Evolutionary conservation across 2,329 filamentous ascomycete genomes (phyloP), one percentile per base, ranked within the genome.

Genomic region (Neofusicoccum kwambonambiense): DNA sequence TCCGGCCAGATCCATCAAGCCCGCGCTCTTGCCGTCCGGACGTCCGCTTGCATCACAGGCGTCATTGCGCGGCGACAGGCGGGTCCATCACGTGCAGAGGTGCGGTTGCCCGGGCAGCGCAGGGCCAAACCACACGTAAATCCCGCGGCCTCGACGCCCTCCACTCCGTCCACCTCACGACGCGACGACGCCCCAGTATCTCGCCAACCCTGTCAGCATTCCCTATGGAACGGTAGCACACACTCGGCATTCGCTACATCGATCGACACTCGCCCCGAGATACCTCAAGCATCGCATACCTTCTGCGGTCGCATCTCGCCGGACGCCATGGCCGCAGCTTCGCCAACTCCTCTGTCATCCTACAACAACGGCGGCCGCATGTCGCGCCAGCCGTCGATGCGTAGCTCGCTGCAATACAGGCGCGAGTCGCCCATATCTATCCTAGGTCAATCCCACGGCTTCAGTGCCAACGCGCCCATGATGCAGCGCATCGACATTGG

Each of bases 401-500:
- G 75, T 12, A 66, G 65, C 22, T 44, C 63, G 31, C 50, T 69
- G 34, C 72, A 73, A 54, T 67, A 74, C 41, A 73, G 79, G 66
- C 76, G 80, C 71, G 79, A 80, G 67, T 83, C 81, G 60, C 81
- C 81, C 31, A 73, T 82, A 62, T 78, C 79, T 13, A 75, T 77
- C 22, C 74, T 82, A 67, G 74, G 76, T 41, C 77, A 79, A 52
- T 78, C 78, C 22, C 75, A 80, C 68, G 81, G 80, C 67, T 82
- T 82, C 68, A 74, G 76, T 22, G 75, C 80, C 34, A 74, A 81
- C 67, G 79, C 76, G 68, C 77, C 77, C 17, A 78, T 79, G 76
- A 76, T 81, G 72, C 80, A 81, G 70, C 79, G 78, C 69, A 81
- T 83, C 68, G 74, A 80, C 72, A 80, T 89, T 69, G 89, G 91